These are phyloP conservation scores for Acorus calamus DNA, from an alignment of 106 monocot species.

Conservation along the genomic window DNA sequence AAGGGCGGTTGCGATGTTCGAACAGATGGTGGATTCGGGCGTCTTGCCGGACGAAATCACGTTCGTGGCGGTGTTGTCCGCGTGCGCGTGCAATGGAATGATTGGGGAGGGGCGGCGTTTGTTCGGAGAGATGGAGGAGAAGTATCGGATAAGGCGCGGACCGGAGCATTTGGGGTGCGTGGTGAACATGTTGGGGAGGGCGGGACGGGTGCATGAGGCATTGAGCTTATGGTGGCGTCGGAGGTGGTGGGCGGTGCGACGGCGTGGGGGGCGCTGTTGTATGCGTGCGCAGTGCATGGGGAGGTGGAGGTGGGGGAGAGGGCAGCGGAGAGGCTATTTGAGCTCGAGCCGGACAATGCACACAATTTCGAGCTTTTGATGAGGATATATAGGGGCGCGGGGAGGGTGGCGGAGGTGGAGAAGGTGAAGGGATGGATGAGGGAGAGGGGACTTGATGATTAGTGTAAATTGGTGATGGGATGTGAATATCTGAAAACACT, in stretches of 20 bases:
- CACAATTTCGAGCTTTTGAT: conserved; percentile 70
- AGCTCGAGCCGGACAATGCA: conserved; percentile 77
- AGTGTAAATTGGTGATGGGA: too few species aligned
- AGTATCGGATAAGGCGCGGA: conserved; percentile 31
- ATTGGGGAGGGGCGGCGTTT: conserved; percentile 45
- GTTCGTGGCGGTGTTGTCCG: conserved; percentile 56
- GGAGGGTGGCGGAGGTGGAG: conserved; percentile 35
- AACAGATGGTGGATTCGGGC: conserved; percentile 44
- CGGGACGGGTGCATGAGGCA: conserved; percentile 62
- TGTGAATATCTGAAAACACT: too few species aligned
- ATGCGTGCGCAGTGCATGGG: conserved; percentile 53
- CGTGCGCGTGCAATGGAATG: conserved; percentile 54
- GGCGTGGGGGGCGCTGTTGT: conserved; percentile 65
- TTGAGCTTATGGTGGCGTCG: conserved; percentile 17
- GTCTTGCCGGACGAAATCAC: conserved; percentile 54
- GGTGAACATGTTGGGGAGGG: conserved; percentile 75
- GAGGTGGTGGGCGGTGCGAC: conserved; percentile 42
- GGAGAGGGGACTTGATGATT: conserved; percentile 38
- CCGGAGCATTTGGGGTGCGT: conserved; percentile 77
- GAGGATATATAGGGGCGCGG: conserved; percentile 38
- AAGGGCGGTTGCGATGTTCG: conserved; percentile 30
- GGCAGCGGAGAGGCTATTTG: conserved; percentile 56
- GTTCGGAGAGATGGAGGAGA: conserved; percentile 46
- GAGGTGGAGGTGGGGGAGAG: conserved; percentile 42
- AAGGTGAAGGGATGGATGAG: conserved; percentile 51